Base-by-base conservation (phyloP, 805 yeast species). In the Wickerhamomyces mucosus region DNA sequence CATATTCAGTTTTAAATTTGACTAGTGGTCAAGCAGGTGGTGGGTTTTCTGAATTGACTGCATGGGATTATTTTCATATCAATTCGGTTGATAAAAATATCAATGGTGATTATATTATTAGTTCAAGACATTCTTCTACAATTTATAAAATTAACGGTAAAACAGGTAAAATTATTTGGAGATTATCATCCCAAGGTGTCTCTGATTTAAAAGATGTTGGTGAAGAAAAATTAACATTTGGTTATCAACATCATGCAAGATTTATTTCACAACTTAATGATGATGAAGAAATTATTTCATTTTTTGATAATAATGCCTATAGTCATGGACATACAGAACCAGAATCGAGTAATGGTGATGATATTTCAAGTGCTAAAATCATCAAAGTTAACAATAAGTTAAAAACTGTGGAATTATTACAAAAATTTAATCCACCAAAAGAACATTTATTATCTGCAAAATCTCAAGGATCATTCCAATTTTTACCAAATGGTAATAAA, bases 1-100 rank as follows among this genome's bases (percentile, higher is more conserved):
- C 35, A 11, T 57, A 52, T 27, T 54, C 62, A 2, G 50, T 47
- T n/a, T 35, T 58, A 7, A 49, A 55, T 3, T 29, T 56, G 13
- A 46, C 44, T n/a, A 42, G 48, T 16, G 59, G 55, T 4, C 46
- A 42, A n/a, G 59, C 58, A 9, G 63, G 62, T 13, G 37, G 46
- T n/a, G 63, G 61, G 3, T 45, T 32, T 14, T 18, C 31, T 12
- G 31, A 38, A 2, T 18, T 31, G 30, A 50, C 50, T 24, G 63
- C 65, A 8, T 59, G 62, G 61, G 63, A 58, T 38, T 58, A 54
- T 32, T 58, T 58, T 49, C 63, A 59, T 37, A 54, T 58, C 34
- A 59, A 59, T 32, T 58, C 63, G 2, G 58, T 58, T 21, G 63
- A 58, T 33, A 59, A 58, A 34, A 59, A 57, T 37, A 48, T 38